Conservation (phyloP, 208 protist genomes). For the Wallacemonas sp. region DNA sequence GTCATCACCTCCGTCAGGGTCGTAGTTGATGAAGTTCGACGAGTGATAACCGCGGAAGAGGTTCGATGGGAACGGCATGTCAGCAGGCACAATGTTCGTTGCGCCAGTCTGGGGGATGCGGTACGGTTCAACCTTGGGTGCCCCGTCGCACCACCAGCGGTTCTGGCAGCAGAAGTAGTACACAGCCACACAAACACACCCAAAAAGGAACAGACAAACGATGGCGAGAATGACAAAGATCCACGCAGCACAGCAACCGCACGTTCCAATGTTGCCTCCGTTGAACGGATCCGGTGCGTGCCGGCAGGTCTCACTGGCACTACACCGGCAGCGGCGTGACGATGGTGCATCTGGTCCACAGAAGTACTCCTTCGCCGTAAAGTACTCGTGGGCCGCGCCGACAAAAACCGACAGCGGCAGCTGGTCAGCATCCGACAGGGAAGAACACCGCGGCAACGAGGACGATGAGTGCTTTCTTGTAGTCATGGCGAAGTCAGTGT, state of each 20-base stretch:
- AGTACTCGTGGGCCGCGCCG: background rate
- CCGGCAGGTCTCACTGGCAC: conserved; percentile 16
- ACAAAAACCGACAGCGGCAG: conserved; percentile 15
- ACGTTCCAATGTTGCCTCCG: conserved; percentile 56
- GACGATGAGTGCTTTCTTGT: background rate
- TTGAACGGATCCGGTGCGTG: conserved; percentile 12
- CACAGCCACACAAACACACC: background rate
- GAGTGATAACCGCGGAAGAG: conserved; percentile 59
- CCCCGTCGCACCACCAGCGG: conserved; percentile 66
- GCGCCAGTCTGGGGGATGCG: conserved; percentile 45
- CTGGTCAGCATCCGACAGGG: conserved; percentile 5
- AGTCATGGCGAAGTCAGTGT: no score
- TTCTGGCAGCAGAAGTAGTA: conserved; percentile 40
- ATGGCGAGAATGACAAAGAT: conserved; percentile 46
- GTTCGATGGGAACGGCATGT: conserved; percentile 34
- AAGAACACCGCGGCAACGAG: conserved; percentile 6
- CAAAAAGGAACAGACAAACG: conserved; percentile 11
- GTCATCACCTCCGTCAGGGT: background rate
- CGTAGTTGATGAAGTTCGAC: conserved; percentile 45
- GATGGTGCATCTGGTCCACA: conserved; percentile 9
- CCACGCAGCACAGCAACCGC: conserved; percentile 58
- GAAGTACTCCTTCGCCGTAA: conserved; percentile 25
- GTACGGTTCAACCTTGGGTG: conserved; percentile 21
- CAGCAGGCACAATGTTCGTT: conserved; percentile 26
- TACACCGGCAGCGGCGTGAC: conserved; percentile 29